These are phyloP conservation scores for Urochloa ruziziensis DNA, from an alignment of 176 grass and related monocot species.

Conservation along the genomic window DNA sequence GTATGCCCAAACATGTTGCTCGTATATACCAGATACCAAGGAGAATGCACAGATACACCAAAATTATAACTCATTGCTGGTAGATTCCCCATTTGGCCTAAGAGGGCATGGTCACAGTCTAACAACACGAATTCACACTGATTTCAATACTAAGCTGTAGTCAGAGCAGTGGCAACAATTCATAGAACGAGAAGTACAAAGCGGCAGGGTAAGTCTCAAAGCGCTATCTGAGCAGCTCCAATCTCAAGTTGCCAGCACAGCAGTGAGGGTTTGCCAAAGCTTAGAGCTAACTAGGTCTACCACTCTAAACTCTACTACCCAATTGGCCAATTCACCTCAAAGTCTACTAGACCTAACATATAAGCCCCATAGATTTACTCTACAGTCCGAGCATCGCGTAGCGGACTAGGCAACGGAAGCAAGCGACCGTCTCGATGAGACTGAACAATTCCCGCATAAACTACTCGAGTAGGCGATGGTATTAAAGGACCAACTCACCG, in stretches of 20 bases:
- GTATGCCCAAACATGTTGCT: neutral
- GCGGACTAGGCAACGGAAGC: neutral
- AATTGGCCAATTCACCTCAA: neutral
- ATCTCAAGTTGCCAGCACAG: neutral
- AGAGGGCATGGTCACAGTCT: neutral
- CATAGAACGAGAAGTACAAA: neutral
- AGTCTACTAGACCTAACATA: neutral
- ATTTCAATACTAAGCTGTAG: neutral
- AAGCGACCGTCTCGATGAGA: neutral
- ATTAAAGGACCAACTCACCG: conserved; percentile 26
- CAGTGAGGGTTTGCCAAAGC: neutral
- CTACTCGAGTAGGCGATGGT: neutral
- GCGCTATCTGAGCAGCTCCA: neutral
- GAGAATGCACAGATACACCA: too few species aligned
- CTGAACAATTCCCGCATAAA: neutral
- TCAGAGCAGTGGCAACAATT: neutral
- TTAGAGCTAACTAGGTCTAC: conserved; percentile 33
- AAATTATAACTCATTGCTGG: neutral
- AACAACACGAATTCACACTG: neutral
- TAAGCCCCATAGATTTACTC: neutral
- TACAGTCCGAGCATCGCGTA: neutral
- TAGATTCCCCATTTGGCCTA: neutral
- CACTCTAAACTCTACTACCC: conserved; percentile 4
- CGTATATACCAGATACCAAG: neutral
- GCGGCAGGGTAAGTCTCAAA: neutral